Evolutionary conservation across 306 rosid species (phyloP), one percentile per base, ranked within the genome.

Genomic region (Nissolia schottii): DNA sequence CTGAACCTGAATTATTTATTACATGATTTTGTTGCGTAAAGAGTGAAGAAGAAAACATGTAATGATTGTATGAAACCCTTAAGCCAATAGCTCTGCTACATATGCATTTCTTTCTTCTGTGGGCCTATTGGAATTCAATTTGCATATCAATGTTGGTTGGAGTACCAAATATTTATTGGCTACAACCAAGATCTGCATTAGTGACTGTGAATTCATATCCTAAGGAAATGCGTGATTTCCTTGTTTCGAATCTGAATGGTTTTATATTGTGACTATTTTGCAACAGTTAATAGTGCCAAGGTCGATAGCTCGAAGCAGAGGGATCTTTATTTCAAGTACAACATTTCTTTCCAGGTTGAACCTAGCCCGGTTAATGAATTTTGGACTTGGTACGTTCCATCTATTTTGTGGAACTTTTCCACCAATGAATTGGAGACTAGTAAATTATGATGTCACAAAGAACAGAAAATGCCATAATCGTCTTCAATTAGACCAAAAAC

Each of bases 41-140:
- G 70, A 24, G 28, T 22, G 27, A 73, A 3, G 27, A 73, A 3
- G 27, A 50, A 0, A 53, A 38, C 34, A 5, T 19, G 31, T 15
- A 45, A 23, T 40, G 71, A 57, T 23, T 48, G 49, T 46, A 23
- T 76, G 49, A 67, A 45, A 67, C 67, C 69, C 29, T 43, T 56
- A n/a, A n/a, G 7, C 23, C 20, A n/a, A 56, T 22, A 55, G 18
- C 40, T 41, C 27, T 41, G 7, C 23, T 16, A 22, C 4, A 38
- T 65, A 16, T 12, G 0, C 22, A 66, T 51, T 53, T 64, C 23
- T 24, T 64, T 25, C 57, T 19, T 40, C 7, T 55, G 19, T 56
- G 22, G 15, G 29, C 41, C 6, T 65, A 29, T 29, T 25, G 79
- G 19, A 40, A 75, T 74, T 9, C 37, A 54, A 50, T 50, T 50